Evolutionary conservation across 2,329 filamentous ascomycete species (phyloP), one percentile per base, ranked within the genome.

Genomic region (Trichophyton verrucosum): DNA sequence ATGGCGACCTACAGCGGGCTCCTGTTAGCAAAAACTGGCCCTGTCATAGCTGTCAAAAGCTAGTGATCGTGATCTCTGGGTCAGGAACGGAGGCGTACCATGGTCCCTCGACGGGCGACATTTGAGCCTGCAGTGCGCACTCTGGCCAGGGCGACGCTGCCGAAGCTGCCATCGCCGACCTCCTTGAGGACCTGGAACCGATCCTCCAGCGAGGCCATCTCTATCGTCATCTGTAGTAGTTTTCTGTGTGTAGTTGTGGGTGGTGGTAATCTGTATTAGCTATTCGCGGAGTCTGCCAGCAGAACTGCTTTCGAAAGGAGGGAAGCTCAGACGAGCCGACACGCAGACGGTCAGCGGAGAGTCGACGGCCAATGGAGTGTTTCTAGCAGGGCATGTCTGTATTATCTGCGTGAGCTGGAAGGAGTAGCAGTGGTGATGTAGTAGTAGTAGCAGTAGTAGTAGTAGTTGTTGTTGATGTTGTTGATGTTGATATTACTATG

Each of bases 141-240:
- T 74, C 94, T 85, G 67, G 92, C 94, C 64, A 99, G 81, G 62
- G 89, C 88, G 65, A 99, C 94, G 72, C 91, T 97, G 62, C 94
- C 94, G 73, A 99, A 99, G 78, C 94, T 97, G 67, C 94, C 94
- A 84, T 99, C 94, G 57, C 94, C 94, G 73, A 99, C 95, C 71
- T 99, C 94, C 77, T 97, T 99, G 72, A 99, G 79, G 60, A 99
- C 86, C 75, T 99, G 92, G 73, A 96, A 99, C 68, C 91, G 86
- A 72, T 99, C 94, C 73, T 96, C 91, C 60, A 99, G 84, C 65
- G 72, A 70, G 30, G 74, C 76, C 72, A 79, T 66, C 73, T 74
- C 65, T 66, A 69, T 65, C 66, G 59, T 68, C 51, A 55, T 55
- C 17, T n/a, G 67, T 67, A 65, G 63, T 66, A 67, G 6, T 44